A percentile compares a stretch with the other conserved stretches of the same genome.
These are phyloP conservation scores for Verticillium nubilum DNA, from an alignment of 2,329 filamentous ascomycete genomes.

Conservation along the genomic window DNA sequence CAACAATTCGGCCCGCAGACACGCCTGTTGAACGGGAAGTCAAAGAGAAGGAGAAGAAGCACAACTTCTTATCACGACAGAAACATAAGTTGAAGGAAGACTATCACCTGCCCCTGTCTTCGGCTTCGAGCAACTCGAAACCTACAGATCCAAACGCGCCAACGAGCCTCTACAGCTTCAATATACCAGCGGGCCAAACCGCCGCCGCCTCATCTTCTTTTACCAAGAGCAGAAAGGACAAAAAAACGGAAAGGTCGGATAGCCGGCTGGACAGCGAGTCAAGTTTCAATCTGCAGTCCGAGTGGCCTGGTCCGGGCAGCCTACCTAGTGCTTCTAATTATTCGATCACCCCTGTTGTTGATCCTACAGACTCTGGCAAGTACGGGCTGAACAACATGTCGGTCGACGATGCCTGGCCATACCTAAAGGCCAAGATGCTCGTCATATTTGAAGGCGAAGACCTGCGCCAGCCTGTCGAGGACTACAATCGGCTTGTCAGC, in stretches of 20 bases:
- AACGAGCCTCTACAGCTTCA: constrained; percentile 74
- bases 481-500: constrained; percentile 75
- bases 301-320: constrained; percentile 47
- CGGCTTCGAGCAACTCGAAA: constrained; percentile 69
- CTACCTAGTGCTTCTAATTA: constrained; percentile 38
- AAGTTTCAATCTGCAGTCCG: constrained; percentile 29
- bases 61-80: constrained; percentile 73
- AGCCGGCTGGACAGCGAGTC: constrained; percentile 48
- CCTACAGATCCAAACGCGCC: constrained; percentile 71
- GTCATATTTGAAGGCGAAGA: constrained; percentile 80
- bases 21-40: constrained; percentile 29
- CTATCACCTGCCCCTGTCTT: constrained; percentile 66
- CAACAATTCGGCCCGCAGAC: constrained; percentile 65
- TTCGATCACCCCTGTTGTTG: constrained; percentile 40
- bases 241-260: constrained; percentile 64
- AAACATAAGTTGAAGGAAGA: constrained; percentile 78
- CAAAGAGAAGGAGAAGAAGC: constrained; percentile 63
- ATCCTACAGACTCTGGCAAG: constrained; percentile 49
- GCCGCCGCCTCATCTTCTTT: constrained; percentile 59
- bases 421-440: constrained; percentile 69
- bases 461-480: constrained; percentile 72
- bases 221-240: constrained; percentile 80
- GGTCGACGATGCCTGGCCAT: constrained; percentile 76
- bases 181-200: constrained; percentile 65
- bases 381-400: constrained; percentile 65